phyloP scores from a whole-genome alignment of 179 eudicot genomes.

The Silene vulgaris region DNA sequence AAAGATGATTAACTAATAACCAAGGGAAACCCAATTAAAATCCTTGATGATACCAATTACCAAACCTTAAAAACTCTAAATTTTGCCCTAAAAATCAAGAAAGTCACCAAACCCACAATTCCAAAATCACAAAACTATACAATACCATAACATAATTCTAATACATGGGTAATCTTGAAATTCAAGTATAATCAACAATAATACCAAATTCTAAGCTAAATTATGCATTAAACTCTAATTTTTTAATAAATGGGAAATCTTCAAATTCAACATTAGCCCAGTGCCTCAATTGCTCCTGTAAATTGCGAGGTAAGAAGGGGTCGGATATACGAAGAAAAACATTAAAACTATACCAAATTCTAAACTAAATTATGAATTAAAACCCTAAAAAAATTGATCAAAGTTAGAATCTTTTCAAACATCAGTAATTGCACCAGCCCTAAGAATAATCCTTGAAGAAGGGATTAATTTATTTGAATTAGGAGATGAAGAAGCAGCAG shows the following conservation, averaged over 20 bases:
- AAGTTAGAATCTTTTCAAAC: constrained; percentile 25
- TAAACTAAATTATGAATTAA: neutral
- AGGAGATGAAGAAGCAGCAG: constrained; percentile 27
- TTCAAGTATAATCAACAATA: constrained; percentile 1
- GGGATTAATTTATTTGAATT: constrained; percentile 21
- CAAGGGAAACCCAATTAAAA: neutral
- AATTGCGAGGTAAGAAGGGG: too few relatives aligned
- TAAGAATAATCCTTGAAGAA: constrained; percentile 27
- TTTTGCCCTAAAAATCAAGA: neutral
- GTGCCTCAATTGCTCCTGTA: too few relatives aligned
- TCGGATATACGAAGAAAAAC: too few relatives aligned
- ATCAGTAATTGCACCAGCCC: constrained; percentile 46
- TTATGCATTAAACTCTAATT: neutral
- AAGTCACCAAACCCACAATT: neutral
- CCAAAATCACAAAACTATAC: neutral
- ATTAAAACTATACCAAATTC: neutral
- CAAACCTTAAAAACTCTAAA: neutral
- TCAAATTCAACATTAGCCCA: neutral
- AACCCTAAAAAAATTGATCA: constrained; percentile 7
- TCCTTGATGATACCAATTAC: neutral
- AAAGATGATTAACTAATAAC: neutral
- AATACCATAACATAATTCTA: neutral
- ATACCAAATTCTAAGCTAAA: neutral
- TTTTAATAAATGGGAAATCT: neutral
- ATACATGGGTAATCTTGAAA: constrained; percentile 7